Percentiles rank a stretch among this genome's conserved stretches.
Evolutionary conservation across 2,329 filamentous ascomycete species (phyloP).

Genomic region (Calonectria hawksworthii): DNA sequence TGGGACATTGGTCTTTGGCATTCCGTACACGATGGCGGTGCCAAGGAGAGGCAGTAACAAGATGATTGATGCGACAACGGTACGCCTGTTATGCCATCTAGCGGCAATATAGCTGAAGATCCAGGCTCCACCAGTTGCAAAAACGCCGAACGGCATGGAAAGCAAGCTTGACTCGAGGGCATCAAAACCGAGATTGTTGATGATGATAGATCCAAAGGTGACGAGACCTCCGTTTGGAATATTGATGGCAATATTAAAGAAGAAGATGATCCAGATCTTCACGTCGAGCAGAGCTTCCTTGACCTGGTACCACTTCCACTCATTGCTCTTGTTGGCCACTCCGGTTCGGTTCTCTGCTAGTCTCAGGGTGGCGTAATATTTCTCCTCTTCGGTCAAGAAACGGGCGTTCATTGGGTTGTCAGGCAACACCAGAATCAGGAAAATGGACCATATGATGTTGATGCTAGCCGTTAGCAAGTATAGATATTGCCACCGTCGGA

Average conservation of each 20-base stretch:
- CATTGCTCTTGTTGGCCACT: conserved; percentile 50
- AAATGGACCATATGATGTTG: conserved; percentile 25
- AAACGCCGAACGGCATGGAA: conserved; percentile 28
- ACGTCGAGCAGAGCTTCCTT: conserved; percentile 64
- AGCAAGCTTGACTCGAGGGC: conserved; percentile 21
- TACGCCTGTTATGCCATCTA: conserved; percentile 14
- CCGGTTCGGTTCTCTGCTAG: conserved; percentile 37
- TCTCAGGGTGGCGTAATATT: conserved; percentile 17
- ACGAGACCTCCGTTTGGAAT: conserved; percentile 67
- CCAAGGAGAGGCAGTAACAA: conserved; percentile 25
- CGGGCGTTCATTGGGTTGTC: conserved; percentile 29
- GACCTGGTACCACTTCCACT: conserved; percentile 63
- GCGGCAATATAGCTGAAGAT: conserved; percentile 18
- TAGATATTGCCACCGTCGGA: conserved; percentile 40
- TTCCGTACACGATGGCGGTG: conserved; percentile 26
- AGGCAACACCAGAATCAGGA: conserved; percentile 25
- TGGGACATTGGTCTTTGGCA: conserved; percentile 25
- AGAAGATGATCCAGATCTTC: conserved; percentile 68
- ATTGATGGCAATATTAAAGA: conserved; percentile 61
- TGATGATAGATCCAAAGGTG: conserved; percentile 30
- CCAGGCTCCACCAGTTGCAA: conserved; percentile 21
- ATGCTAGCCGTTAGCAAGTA: conserved; percentile 40
- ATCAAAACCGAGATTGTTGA: conserved; percentile 26
- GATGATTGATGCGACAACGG: conserved; percentile 22
- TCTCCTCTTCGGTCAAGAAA: conserved; percentile 26